Evolutionary conservation across 106 monocot genomes (phyloP).

Genomic region (Dioscorea zingiberensis): DNA sequence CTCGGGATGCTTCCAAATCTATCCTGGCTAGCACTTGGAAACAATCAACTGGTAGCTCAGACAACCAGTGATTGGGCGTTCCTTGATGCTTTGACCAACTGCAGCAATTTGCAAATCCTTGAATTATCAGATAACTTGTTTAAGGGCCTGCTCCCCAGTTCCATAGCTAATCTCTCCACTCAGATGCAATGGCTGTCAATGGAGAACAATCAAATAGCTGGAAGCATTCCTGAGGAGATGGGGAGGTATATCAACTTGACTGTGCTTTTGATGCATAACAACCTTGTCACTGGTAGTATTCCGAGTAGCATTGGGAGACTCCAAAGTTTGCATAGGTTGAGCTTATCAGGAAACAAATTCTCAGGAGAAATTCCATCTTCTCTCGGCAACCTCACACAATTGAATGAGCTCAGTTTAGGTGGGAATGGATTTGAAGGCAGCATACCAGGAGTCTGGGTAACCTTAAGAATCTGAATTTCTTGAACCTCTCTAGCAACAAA

Average conservation of each 20-base stretch:
- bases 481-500: conserved; percentile 8
- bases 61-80: conserved; percentile 22
- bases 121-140: conserved; percentile 4
- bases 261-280: conserved; percentile 3
- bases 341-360: background rate
- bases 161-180: conserved; percentile 5
- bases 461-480: conserved; percentile 3
- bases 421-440: conserved; percentile 8
- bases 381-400: conserved; percentile 3
- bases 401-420: conserved; percentile 7
- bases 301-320: conserved; percentile 2
- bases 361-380: conserved; percentile 7
- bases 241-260: conserved; percentile 5
- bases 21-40: background rate
- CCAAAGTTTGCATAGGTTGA: background rate
- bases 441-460: conserved; percentile 2
- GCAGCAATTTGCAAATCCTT: conserved; percentile 6
- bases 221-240: conserved; percentile 9
- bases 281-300: conserved; percentile 2
- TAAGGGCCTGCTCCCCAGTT: background rate
- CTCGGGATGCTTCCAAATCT: conserved; percentile 12
- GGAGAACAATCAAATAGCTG: conserved; percentile 8
- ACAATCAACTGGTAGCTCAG: conserved; percentile 17
- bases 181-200: conserved; percentile 7
- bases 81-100: conserved; percentile 5